Evolutionary conservation across 495 filamentous ascomycete genomes (phyloP).

Genomic region (Copromyces sp.): DNA sequence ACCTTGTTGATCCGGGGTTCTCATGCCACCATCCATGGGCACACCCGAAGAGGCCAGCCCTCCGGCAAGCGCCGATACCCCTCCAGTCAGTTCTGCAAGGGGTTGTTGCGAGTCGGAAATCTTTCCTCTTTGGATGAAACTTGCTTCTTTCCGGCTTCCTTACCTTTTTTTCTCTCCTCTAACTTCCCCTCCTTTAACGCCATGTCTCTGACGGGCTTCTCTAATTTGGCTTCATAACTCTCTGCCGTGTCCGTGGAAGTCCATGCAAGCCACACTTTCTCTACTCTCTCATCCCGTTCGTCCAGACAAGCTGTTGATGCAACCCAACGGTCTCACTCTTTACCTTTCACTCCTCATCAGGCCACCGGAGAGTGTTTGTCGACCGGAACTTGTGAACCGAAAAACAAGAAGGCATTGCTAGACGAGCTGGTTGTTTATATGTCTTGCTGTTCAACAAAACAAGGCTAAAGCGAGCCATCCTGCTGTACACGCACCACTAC

Average conservation of each 20-base stretch:
- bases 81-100: background rate
- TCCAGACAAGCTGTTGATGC: background rate
- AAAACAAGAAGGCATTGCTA: background rate
- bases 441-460: background rate
- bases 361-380: background rate
- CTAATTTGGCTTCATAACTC: background rate
- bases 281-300: background rate
- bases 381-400: background rate
- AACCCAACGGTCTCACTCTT: background rate
- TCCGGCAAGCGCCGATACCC: background rate
- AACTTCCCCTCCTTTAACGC: background rate
- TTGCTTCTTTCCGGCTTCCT: background rate
- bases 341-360: background rate
- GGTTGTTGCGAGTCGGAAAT: background rate
- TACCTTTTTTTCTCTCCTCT: background rate
- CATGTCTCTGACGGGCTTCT: background rate
- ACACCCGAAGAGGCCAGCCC: background rate
- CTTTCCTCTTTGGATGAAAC: background rate
- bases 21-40: conserved; percentile 2
- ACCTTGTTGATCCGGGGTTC: background rate
- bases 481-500: background rate
- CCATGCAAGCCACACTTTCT: conserved; percentile 1
- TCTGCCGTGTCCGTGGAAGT: background rate
- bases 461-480: background rate
- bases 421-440: background rate